Evolutionary conservation across 169 alveolate genomes (phyloP).

Genomic region (Cardiosporidium cionae): DNA sequence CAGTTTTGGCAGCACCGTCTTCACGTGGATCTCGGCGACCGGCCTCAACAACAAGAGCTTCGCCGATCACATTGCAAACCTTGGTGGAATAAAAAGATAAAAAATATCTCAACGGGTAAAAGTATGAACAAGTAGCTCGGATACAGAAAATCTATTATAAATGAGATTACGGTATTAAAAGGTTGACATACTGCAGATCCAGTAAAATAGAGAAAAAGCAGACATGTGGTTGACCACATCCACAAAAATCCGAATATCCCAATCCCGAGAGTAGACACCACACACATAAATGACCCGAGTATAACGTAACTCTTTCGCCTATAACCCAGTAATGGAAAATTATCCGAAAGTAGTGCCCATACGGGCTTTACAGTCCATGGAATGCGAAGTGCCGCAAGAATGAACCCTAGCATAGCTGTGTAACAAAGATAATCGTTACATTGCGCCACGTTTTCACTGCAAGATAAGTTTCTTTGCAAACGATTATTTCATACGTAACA

Average conservation of each 20-base stretch:
- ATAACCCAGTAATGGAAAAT: constrained; percentile 65
- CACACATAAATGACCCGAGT: constrained; percentile 55
- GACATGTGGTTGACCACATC: constrained; percentile 51
- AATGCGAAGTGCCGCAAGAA: constrained; percentile 58
- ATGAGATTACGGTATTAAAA: too few relatives aligned
- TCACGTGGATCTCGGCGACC: constrained; percentile 48
- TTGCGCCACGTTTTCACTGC: background rate
- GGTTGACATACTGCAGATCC: constrained; percentile 19
- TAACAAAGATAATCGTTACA: background rate
- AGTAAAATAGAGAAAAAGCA: constrained; percentile 4
- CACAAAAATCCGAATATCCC: constrained; percentile 45
- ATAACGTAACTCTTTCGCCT: constrained; percentile 68
- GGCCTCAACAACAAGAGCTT: constrained; percentile 74
- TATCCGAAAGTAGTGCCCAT: constrained; percentile 70
- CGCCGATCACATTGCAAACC: constrained; percentile 72
- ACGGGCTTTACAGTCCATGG: constrained; percentile 72
- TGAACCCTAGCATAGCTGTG: constrained; percentile 55
- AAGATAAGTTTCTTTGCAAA: too few relatives aligned
- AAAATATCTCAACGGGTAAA: too few relatives aligned
- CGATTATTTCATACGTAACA: too few relatives aligned
- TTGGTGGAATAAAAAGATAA: background rate
- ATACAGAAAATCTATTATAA: background rate
- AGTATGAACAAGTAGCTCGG: too few relatives aligned
- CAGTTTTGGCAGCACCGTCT: constrained; percentile 45
- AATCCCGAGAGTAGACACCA: constrained; percentile 35